Evolutionary conservation across 768 basidiomycete species (phyloP), one percentile per base, ranked within the genome.

Genomic region (Mycena belliarum): DNA sequence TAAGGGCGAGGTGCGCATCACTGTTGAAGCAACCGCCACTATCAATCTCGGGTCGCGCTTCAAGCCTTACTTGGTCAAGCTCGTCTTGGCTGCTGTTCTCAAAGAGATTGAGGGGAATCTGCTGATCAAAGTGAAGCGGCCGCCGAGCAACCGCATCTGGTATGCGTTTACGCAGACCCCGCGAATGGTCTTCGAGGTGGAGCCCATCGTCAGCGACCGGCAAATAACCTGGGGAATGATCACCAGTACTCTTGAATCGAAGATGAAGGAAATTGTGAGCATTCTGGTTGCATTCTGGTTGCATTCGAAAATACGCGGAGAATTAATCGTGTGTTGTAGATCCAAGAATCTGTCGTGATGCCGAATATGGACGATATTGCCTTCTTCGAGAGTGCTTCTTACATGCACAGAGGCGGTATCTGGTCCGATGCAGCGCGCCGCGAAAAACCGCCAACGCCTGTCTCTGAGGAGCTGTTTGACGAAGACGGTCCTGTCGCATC

Each of bases 321-420:
- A 16, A 28, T 59, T 57, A 43, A 14, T 35, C 37, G 2, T 37
- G 2, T 7, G 32, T 12, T 57, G 51, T 66, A 98, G 95, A 91
- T 98, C 55, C 82, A 85, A 65, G 96, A 99, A 64, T 95, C 95
- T 0, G 83, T 98, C 20, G 97, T 99, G 20, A 75, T 95, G 70
- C 97, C 97, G 6, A 93, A 97, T 73, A 97, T 98, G 94, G 97
- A 99, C 70, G 97, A 99, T 66, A 90, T 98, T 57, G 81, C 95
- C 14, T 98, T 95, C 80, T 98, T 96, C 69, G 90, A 97, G 70
- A 95, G 89, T 33, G 66, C 67, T 4, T 65, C 68, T 3, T 87
- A 82, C 65, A 65, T 68, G 49, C 86, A 82, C 55, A 86, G 96
- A 35, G 96, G 95, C 43, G 96, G 95, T 8, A 90, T 99, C 62